Percentiles rank a stretch among this genome's conserved stretches.
phyloP scores from a whole-genome alignment of 1,139 yeast genomes.

The Debaryomyces nepalensis region DNA sequence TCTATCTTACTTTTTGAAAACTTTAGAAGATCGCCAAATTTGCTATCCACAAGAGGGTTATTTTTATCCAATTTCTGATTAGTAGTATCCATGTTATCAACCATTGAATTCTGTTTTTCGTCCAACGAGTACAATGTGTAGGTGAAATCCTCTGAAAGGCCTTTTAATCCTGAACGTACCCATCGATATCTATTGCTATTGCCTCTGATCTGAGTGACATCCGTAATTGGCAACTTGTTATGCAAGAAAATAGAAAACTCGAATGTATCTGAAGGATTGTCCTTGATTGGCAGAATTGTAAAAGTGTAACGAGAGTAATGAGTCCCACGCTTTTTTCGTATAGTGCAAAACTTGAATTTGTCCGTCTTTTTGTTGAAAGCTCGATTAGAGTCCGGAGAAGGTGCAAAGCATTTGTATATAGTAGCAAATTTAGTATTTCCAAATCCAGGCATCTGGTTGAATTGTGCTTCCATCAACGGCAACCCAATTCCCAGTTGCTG shows the following conservation, averaged over 20 bases:
- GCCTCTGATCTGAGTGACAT: background rate
- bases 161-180: background rate
- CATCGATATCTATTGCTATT: background rate
- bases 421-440: background rate
- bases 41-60: too few species aligned
- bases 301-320: background rate
- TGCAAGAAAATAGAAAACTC: background rate
- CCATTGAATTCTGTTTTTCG: background rate
- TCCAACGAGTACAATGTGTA: background rate
- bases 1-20: too few species aligned
- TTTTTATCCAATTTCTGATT: conserved; percentile 1
- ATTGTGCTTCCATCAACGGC: conserved; percentile 2
- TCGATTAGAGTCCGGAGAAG: background rate
- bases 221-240: background rate
- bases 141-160: background rate
- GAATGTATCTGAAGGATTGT: background rate
- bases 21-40: too few species aligned
- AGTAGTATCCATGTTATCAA: conserved; percentile 5
- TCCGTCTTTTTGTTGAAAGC: background rate
- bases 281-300: background rate
- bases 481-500: conserved; percentile 1
- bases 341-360: conserved; percentile 3
- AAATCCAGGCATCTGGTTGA: background rate
- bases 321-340: background rate
- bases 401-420: background rate